Conservation (phyloP, 345 rosid genomes). For the Syzygium aqueum region DNA sequence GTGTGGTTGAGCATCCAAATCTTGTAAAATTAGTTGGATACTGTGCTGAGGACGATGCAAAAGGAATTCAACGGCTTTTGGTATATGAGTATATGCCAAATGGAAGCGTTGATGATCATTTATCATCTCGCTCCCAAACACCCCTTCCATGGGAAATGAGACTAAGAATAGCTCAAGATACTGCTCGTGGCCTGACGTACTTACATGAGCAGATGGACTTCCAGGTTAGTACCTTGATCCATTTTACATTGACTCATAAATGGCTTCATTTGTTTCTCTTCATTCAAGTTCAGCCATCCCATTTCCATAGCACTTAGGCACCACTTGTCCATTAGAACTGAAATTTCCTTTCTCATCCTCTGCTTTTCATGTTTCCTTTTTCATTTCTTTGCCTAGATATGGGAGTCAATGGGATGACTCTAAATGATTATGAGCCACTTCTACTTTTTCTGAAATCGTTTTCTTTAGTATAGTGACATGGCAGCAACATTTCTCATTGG, state of each 20-base stretch:
- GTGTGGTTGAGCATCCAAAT: conserved; percentile 81
- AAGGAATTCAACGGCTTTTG: conserved; percentile 84
- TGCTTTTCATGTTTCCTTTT: background rate
- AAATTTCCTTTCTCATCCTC: background rate
- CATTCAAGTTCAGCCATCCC: background rate
- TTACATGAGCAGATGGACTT: conserved; percentile 87
- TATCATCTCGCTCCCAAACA: conserved; percentile 33
- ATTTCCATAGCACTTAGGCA: background rate
- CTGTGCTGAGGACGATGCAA: conserved; percentile 90
- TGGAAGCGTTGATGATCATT: conserved; percentile 64
- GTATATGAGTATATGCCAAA: no score
- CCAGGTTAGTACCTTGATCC: conserved; percentile 40
- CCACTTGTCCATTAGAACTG: background rate
- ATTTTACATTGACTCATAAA: background rate
- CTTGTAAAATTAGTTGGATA: conserved; percentile 82
- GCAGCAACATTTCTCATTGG: background rate
- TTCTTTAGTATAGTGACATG: background rate
- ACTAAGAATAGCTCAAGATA: conserved; percentile 75
- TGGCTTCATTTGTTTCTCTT: background rate
- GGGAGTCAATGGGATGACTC: background rate
- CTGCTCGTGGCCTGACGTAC: conserved; percentile 81
- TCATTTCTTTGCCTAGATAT: background rate
- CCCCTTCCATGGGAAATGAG: conserved; percentile 83
- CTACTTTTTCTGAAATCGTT: background rate
- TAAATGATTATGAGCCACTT: background rate